Percentiles rank a stretch among this genome's conserved stretches.
Conservation (phyloP, 2,329 filamentous ascomycete genomes). For the Beauveria scarabaeidicola region DNA sequence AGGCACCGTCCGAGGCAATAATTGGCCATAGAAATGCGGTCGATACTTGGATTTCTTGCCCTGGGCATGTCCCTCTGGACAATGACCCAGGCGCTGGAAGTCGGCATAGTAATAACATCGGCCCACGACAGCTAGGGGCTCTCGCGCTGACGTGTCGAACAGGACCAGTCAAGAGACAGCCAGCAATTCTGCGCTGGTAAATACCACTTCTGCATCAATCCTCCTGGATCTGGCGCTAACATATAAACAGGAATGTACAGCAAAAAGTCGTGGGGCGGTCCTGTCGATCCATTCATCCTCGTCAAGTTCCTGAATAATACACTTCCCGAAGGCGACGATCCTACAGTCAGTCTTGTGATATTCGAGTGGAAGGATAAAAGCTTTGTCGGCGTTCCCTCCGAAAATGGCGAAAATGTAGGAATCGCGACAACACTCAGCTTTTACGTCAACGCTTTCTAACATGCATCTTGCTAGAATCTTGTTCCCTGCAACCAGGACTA, state of each 20-base stretch:
- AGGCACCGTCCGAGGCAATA: not conserved
- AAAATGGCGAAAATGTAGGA: conserved; percentile 46
- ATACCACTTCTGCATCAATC: not conserved
- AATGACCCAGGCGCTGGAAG: conserved; percentile 47
- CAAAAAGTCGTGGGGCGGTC: conserved; percentile 77
- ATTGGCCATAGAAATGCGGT: conserved; percentile 39
- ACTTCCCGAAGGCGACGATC: conserved; percentile 52
- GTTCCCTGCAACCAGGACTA: conserved; percentile 67
- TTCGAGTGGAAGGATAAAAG: conserved; percentile 89
- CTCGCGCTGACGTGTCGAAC: conserved; percentile 2
- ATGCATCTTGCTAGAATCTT: conserved; percentile 24
- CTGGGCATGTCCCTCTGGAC: conserved; percentile 45
- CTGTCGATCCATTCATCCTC: conserved; percentile 80
- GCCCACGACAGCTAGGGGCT: not conserved
- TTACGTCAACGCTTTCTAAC: conserved; percentile 25
- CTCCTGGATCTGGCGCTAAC: conserved; percentile 8
- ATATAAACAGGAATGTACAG: conserved; percentile 75
- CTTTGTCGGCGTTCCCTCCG: conserved; percentile 61
- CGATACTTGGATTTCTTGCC: conserved; percentile 40
- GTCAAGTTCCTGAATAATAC: conserved; percentile 63
- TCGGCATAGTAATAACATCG: conserved; percentile 41
- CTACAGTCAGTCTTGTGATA: conserved; percentile 73
- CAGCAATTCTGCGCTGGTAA: conserved; percentile 68
- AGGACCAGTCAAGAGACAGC: conserved; percentile 71
- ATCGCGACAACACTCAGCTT: not conserved